Percentiles rank a stretch among this genome's conserved stretches.
Conservation (phyloP, 208 protist genomes). For the Histomonas meleagridis region DNA sequence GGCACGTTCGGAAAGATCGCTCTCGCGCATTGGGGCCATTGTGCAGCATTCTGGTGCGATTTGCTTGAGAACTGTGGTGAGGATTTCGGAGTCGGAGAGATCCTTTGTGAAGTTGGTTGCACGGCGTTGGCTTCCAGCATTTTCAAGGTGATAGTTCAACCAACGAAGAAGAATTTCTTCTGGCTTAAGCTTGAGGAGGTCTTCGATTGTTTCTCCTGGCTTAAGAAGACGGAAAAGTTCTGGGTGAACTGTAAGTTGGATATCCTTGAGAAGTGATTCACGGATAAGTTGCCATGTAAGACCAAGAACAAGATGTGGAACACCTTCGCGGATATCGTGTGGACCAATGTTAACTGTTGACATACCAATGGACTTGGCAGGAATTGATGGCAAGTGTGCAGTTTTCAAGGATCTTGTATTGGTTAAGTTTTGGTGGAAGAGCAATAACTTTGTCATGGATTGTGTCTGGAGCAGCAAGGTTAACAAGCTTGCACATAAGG, state of each 20-base stretch:
- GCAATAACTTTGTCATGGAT: conserved; percentile 50
- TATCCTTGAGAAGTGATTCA: conserved; percentile 44
- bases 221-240: conserved; percentile 55
- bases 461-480: conserved; percentile 47
- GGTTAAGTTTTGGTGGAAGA: conserved; percentile 38
- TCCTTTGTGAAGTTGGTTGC: conserved; percentile 54
- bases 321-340: conserved; percentile 45
- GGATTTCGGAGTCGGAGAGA: conserved; percentile 48
- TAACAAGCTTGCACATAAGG: conserved; percentile 49
- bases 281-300: conserved; percentile 55
- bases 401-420: conserved; percentile 51
- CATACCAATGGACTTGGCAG: conserved; percentile 50
- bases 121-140: conserved; percentile 38
- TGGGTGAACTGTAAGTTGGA: conserved; percentile 53
- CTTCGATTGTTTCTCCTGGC: conserved; percentile 52
- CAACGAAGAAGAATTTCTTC: conserved; percentile 57
- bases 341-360: conserved; percentile 47
- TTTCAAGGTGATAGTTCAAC: conserved; percentile 60
- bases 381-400: conserved; percentile 44
- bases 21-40: conserved; percentile 44
- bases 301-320: conserved; percentile 49
- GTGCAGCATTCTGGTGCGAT: conserved; percentile 52
- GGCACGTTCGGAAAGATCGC: conserved; percentile 46
- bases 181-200: conserved; percentile 53
- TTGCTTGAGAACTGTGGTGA: conserved; percentile 52